Percentiles rank a stretch among this genome's conserved stretches.
These are phyloP conservation scores for Cladosporium colombiae DNA, from an alignment of 2,329 filamentous ascomycete species.

Conservation along the genomic window DNA sequence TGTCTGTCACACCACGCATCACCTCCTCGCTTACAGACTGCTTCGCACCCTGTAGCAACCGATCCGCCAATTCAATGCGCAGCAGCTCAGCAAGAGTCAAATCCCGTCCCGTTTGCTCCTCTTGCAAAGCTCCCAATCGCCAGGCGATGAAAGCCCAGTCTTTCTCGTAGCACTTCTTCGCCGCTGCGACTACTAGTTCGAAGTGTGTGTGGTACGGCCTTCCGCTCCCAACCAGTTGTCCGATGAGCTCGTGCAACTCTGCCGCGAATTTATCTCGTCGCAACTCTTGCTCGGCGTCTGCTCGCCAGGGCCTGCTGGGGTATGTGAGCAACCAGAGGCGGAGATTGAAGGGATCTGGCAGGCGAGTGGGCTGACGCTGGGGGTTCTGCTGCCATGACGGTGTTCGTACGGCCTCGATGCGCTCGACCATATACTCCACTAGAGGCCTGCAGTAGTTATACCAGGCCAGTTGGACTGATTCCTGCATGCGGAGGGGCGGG, in stretches of 20 bases:
- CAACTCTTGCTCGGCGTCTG: not conserved
- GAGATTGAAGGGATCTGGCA: conserved; percentile 26
- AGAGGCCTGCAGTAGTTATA: conserved; percentile 22
- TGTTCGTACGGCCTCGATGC: conserved; percentile 24
- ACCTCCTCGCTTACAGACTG: not conserved
- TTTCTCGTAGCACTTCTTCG: conserved; percentile 17
- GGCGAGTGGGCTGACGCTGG: conserved; percentile 21
- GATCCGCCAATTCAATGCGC: not conserved
- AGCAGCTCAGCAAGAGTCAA: conserved; percentile 1
- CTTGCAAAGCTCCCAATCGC: not conserved
- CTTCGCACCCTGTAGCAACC: not conserved
- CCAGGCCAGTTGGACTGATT: conserved; percentile 8
- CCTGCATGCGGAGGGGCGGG: conserved; percentile 4
- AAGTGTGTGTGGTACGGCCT: conserved; percentile 12
- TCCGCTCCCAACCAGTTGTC: not conserved
- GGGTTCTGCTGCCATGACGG: conserved; percentile 23
- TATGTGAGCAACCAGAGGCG: conserved; percentile 36
- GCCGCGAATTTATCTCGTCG: not conserved
- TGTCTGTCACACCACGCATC: not conserved
- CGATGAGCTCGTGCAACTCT: not conserved
- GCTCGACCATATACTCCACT: conserved; percentile 21
- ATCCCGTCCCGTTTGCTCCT: not conserved
- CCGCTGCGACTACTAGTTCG: not conserved
- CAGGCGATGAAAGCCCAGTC: conserved; percentile 7
- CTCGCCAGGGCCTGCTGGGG: conserved; percentile 18